Evolutionary conservation across 805 yeast genomes (phyloP).

Genomic region (Wickerhamomyces bovis): DNA sequence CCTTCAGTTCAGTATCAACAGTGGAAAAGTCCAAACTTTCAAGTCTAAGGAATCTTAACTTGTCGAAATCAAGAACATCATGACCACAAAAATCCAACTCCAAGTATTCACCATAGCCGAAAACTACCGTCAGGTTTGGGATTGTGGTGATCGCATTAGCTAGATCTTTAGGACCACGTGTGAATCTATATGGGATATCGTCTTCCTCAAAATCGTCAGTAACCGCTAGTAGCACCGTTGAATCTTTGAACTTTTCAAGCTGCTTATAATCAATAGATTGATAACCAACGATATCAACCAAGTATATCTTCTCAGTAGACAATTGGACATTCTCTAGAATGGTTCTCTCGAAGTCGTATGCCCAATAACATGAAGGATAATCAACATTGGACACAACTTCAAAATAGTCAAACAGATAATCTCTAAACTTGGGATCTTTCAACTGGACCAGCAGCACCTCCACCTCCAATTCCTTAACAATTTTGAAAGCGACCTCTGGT

Average conservation of each 20-base stretch:
- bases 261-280: neutral
- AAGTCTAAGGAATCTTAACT: neutral
- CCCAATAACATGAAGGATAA: neutral
- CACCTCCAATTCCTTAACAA: neutral
- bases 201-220: neutral
- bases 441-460: neutral
- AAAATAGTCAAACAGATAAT: neutral
- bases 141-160: neutral
- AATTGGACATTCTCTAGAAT: neutral
- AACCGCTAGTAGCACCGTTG: neutral
- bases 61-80: neutral
- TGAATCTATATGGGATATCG: neutral
- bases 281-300: neutral
- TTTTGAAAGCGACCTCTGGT: neutral
- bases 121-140: neutral
- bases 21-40: neutral
- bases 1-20: neutral
- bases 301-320: neutral
- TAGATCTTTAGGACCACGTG: neutral
- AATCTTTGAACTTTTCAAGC: neutral
- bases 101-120: neutral
- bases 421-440: neutral
- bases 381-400: neutral
- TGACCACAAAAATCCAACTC: neutral
- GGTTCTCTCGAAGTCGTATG: neutral